These are phyloP conservation scores for Lithocarpus polystachyus DNA, from an alignment of 306 rosid genomes.

Conservation along the genomic window DNA sequence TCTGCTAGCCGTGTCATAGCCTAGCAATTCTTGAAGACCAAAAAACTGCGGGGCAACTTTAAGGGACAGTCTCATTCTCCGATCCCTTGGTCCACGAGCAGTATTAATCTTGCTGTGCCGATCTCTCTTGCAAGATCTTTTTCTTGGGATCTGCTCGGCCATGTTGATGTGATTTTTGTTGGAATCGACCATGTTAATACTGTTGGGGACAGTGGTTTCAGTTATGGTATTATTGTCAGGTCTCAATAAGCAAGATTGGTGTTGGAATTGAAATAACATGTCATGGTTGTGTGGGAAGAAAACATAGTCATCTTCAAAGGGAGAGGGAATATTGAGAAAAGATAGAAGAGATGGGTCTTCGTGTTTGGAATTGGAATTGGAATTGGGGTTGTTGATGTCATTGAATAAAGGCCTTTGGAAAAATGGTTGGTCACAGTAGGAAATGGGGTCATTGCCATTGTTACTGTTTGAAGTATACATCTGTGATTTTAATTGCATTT, in stretches of 20 bases:
- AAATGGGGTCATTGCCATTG: constrained; percentile 39
- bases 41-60: constrained; percentile 74
- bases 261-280: constrained; percentile 17
- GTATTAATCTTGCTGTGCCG: constrained; percentile 91
- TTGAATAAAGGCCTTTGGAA: constrained; percentile 29
- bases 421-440: constrained; percentile 43
- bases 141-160: constrained; percentile 36
- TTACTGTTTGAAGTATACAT: constrained; percentile 54
- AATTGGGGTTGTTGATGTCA: constrained; percentile 20
- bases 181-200: constrained; percentile 13
- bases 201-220: neutral
- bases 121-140: constrained; percentile 59
- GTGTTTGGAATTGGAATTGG: constrained; percentile 28
- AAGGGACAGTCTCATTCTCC: constrained; percentile 84
- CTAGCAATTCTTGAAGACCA: constrained; percentile 78
- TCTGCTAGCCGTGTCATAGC: constrained; percentile 86
- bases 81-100: constrained; percentile 63
- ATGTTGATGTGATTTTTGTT: neutral
- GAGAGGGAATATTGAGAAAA: constrained; percentile 44
- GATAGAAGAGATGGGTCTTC: constrained; percentile 36
- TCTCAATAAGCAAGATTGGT: constrained; percentile 5
- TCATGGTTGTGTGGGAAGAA: constrained; percentile 34
- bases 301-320: constrained; percentile 40
- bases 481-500: constrained; percentile 24
- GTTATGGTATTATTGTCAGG: neutral